Conservation (phyloP, 257 asterid species). For the Euphrasia confusa region DNA sequence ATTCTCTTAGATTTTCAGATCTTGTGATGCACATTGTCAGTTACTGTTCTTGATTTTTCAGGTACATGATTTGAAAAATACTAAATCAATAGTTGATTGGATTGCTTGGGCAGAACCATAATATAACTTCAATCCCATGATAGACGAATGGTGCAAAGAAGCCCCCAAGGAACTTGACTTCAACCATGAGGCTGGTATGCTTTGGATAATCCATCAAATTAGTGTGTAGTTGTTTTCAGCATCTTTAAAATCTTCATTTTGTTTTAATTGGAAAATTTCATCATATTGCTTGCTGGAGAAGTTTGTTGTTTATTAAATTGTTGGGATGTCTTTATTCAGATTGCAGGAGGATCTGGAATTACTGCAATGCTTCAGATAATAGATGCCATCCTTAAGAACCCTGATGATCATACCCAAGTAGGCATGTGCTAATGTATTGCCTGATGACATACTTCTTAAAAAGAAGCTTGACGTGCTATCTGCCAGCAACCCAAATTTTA, state of each 20-base stretch:
- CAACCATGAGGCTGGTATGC: constrained; percentile 85
- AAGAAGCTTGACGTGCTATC: constrained; percentile 87
- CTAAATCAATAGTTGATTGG: constrained; percentile 86
- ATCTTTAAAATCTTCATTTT: constrained; percentile 2
- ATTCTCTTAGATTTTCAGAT: constrained; percentile 18
- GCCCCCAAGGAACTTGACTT: constrained; percentile 96
- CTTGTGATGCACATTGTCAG: constrained; percentile 4
- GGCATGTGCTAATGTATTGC: constrained; percentile 69
- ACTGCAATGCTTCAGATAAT: constrained; percentile 98
- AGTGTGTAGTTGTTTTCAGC: constrained; percentile 8
- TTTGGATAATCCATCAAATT: constrained; percentile 21
- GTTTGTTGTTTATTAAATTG: constrained; percentile 5
- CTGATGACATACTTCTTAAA: constrained; percentile 94
- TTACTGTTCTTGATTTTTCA: constrained; percentile 23
- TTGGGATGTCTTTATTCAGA: constrained; percentile 39
- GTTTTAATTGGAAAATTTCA: constrained; percentile 1
- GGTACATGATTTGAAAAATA: constrained; percentile 85
- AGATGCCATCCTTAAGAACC: constrained; percentile 80
- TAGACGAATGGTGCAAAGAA: constrained; percentile 99
- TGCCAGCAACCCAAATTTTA: constrained; percentile 77
- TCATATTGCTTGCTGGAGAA: constrained; percentile 13
- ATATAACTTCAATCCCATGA: no score
- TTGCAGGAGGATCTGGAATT: constrained; percentile 95
- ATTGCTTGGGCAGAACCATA: no score
- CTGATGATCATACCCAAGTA: constrained; percentile 88